Conservation (phyloP, 78 protist species). For the Chrysochromulina tobinii region DNA sequence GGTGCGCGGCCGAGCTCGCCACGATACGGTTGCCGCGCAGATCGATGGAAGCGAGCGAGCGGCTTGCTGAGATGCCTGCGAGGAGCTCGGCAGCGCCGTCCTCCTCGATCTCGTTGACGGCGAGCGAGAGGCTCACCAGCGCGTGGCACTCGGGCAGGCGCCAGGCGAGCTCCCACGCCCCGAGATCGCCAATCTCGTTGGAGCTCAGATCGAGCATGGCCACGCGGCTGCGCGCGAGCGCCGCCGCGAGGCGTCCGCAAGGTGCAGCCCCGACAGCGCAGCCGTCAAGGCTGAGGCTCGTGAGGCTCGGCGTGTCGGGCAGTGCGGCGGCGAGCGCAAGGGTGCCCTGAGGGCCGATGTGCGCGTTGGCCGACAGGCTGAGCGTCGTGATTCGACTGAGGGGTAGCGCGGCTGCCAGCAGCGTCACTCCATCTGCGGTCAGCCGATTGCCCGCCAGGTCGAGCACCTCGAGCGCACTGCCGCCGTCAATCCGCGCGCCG, state of each 20-base stretch:
- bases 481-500: not conserved
- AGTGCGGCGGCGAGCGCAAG: not conserved
- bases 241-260: not conserved
- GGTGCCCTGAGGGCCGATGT: not conserved
- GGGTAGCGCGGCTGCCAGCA: not conserved
- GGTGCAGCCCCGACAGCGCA: not conserved
- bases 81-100: constrained; percentile 15
- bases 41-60: not conserved
- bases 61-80: not conserved
- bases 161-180: constrained; percentile 27
- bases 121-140: not conserved
- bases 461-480: not conserved
- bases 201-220: not conserved
- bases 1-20: not conserved
- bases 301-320: not conserved
- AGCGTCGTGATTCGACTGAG: not conserved
- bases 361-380: not conserved
- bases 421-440: not conserved
- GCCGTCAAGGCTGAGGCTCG: not conserved
- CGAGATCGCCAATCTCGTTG: not conserved
- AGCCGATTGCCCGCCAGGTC: not conserved
- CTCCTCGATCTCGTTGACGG: not conserved
- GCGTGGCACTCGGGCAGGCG: not conserved
- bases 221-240: not conserved
- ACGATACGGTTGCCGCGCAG: not conserved